Evolutionary conservation across 2,329 filamentous ascomycete genomes (phyloP).

Genomic region (Teratosphaeria destructans): DNA sequence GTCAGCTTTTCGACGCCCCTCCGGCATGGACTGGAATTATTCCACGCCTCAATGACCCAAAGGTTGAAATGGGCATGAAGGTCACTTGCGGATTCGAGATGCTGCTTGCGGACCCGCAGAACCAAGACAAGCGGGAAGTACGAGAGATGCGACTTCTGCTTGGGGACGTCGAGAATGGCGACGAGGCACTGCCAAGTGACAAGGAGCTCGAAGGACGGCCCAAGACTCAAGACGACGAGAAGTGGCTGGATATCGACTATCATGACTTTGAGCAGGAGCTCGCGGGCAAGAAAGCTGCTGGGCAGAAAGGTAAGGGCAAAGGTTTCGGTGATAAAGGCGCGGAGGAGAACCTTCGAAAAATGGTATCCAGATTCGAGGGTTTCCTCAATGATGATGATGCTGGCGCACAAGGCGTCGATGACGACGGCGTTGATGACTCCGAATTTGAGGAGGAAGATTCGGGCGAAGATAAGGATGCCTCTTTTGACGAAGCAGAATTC

Average conservation of each 20-base stretch:
- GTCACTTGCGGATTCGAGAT: slow-evolving; percentile 85
- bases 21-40: slow-evolving; percentile 44
- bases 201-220: slow-evolving; percentile 64
- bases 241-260: slow-evolving; percentile 87
- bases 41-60: slow-evolving; percentile 26
- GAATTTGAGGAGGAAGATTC: slow-evolving; percentile 46
- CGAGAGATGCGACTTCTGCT: slow-evolving; percentile 68
- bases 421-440: slow-evolving; percentile 57
- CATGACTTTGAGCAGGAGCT: slow-evolving; percentile 80
- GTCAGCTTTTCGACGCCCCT: slow-evolving; percentile 65
- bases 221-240: slow-evolving; percentile 66
- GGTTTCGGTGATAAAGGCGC: slow-evolving; percentile 54
- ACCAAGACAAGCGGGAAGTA: slow-evolving; percentile 56
- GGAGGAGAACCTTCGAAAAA: slow-evolving; percentile 72
- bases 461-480: slow-evolving; percentile 63
- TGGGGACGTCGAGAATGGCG: slow-evolving; percentile 63
- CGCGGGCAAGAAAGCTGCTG: slow-evolving; percentile 30
- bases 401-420: slow-evolving; percentile 65
- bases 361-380: slow-evolving; percentile 85
- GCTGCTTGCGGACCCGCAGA: slow-evolving; percentile 57
- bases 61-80: slow-evolving; percentile 72
- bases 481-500: slow-evolving; percentile 74
- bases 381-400: slow-evolving; percentile 82
- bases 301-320: slow-evolving; percentile 11
- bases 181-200: slow-evolving; percentile 60